Evolutionary conservation across 2,329 filamentous ascomycete genomes (phyloP), one percentile per base, ranked within the genome.

Genomic region (Aureobasidium sp.): DNA sequence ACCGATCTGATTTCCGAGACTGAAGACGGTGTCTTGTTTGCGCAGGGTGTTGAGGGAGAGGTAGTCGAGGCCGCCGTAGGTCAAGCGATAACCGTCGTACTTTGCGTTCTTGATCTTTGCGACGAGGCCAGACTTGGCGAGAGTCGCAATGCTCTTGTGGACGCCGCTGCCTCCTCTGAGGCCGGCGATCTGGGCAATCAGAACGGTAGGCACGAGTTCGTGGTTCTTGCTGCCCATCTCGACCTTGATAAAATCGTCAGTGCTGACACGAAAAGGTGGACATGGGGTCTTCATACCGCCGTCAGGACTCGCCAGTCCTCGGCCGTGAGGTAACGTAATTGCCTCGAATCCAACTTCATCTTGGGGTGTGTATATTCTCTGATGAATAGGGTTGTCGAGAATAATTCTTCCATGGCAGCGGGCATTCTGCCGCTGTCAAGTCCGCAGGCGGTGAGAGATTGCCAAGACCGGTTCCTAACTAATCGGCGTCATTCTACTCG

Each of bases 251-350:
- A 60, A 58, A 17, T 60, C 68, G 69, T 65, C 44, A 62, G 56
- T 49, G n/a, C n/a, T n/a, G 12, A 51, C 20, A 6, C 17, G 5
- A 14, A 8, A 7, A 12, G 36, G 14, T 41, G 12, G 59, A 64
- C n/a, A 34, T 55, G 51, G 51, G 41, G 56, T 31, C 36, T 61
- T 76, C 85, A 65, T 87, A 96, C 93, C 70, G 91, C 94, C 72
- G 90, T 88, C 65, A 99, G 87, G 66, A 97, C 92, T 69, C 89
- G 86, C 91, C 95, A 99, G 81, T 99, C 94, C 77, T 97, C 94
- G 17, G 85, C 78, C 56, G 89, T 88, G 74, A 99, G 84, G 77
- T 99, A 93, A 74, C 95, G 91, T 78, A 99, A 87, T 55, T 90
- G 88, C 74, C 91, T 91, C 55, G 93, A 92, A 74, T 99, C 91